phyloP scores from a whole-genome alignment of 495 filamentous ascomycete species.

The Amniculicola lignicola region DNA sequence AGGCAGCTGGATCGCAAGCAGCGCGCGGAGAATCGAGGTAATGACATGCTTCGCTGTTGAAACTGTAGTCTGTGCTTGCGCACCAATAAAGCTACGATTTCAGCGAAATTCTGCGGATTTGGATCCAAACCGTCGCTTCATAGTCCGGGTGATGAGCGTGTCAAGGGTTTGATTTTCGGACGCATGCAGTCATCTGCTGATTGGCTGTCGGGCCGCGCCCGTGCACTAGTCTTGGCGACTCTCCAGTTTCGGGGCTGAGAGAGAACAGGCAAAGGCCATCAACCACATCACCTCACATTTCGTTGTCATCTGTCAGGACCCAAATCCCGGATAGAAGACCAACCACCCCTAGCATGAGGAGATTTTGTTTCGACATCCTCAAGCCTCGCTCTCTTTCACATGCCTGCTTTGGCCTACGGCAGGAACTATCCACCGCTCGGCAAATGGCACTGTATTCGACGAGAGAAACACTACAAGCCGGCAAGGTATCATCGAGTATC shows the following conservation, averaged over 20 bases:
- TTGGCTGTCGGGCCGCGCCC: background rate
- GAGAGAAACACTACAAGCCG: background rate
- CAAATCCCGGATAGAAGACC: background rate
- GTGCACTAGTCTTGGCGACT: background rate
- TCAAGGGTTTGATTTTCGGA: background rate
- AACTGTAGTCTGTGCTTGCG: background rate
- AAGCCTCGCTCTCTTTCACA: background rate
- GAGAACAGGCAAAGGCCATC: background rate
- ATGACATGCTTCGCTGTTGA: background rate
- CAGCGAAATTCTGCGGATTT: background rate
- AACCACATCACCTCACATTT: background rate
- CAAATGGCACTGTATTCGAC: background rate
- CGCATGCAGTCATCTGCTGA: background rate
- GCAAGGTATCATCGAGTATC: background rate
- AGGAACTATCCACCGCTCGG: background rate
- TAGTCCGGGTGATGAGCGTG: background rate
- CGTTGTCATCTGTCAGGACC: background rate
- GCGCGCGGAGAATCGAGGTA: background rate
- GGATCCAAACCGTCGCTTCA: background rate
- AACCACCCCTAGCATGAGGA: background rate
- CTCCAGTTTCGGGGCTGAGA: background rate
- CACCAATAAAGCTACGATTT: background rate
- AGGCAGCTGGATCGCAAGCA: background rate
- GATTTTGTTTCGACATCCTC: background rate
- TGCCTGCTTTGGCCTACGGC: background rate